A percentile compares a stretch with the other conserved stretches of the same genome.
phyloP scores from a whole-genome alignment of 163 green algal species.

The Picocystis sp. region DNA sequence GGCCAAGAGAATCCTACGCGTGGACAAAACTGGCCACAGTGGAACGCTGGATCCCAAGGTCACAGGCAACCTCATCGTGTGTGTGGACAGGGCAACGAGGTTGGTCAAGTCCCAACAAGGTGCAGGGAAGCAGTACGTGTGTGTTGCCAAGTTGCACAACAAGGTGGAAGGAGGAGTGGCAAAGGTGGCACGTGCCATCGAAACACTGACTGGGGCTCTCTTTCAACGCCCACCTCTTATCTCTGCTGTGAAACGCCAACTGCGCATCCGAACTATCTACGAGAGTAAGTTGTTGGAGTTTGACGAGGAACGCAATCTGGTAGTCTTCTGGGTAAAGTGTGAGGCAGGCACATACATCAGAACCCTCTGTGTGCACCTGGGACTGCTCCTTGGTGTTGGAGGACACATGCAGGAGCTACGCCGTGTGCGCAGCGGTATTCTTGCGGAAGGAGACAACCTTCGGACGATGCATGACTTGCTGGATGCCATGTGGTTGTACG shows the following conservation, averaged over 20 bases:
- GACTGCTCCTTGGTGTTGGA: conserved; percentile 84
- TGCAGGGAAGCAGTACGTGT: conserved; percentile 98
- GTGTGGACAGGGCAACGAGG: conserved; percentile 84
- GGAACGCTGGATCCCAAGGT: conserved; percentile 97
- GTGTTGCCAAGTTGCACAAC: conserved; percentile 60
- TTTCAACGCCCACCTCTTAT: conserved; percentile 93
- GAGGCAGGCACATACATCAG: conserved; percentile 95
- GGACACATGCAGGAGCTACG: conserved; percentile 80
- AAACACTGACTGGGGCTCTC: conserved; percentile 74
- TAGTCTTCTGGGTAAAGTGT: conserved; percentile 89
- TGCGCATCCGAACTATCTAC: conserved; percentile 95
- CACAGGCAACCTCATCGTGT: conserved; percentile 94
- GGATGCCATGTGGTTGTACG: conserved; percentile 78
- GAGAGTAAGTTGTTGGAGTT: conserved; percentile 85
- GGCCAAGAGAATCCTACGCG: conserved; percentile 84
- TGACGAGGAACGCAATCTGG: conserved; percentile 84
- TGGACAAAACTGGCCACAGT: conserved; percentile 95
- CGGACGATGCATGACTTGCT: conserved; percentile 98
- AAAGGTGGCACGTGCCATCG: conserved; percentile 60
- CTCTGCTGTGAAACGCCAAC: conserved; percentile 93
- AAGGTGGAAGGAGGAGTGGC: conserved; percentile 51
- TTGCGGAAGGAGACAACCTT: conserved; percentile 94
- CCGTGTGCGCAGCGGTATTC: conserved; percentile 73
- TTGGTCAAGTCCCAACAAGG: conserved; percentile 98
- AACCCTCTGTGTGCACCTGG: conserved; percentile 94